Percentiles rank a stretch among this genome's conserved stretches.
Conservation (phyloP, 495 filamentous ascomycete genomes). For the Penicillium egyptiacum region DNA sequence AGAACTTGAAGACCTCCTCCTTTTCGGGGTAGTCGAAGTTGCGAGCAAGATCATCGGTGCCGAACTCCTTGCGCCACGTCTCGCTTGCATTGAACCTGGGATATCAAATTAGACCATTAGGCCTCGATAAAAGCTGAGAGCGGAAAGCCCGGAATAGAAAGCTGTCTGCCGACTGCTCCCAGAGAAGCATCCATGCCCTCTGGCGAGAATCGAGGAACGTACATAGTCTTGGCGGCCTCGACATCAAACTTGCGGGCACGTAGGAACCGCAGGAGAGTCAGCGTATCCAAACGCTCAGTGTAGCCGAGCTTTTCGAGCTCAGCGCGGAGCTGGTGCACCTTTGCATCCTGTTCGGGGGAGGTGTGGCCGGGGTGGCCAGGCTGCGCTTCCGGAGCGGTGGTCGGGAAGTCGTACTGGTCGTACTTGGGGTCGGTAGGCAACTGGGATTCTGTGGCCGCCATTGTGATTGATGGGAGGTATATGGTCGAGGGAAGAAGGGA, state of each 20-base stretch:
- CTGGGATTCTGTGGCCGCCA: constrained; percentile 40
- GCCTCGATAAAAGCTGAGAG: not conserved
- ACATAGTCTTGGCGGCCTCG: constrained; percentile 81
- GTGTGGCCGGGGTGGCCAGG: constrained; percentile 87
- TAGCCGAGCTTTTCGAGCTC: constrained; percentile 82
- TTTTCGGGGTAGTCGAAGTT: constrained; percentile 91
- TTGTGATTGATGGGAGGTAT: constrained; percentile 29
- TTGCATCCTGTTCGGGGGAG: constrained; percentile 83
- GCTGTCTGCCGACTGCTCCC: not conserved
- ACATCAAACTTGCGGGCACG: constrained; percentile 95
- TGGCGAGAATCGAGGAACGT: constrained; percentile 19
- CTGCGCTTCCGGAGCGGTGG: constrained; percentile 64
- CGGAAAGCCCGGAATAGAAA: not conserved
- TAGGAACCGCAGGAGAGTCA: constrained; percentile 88
- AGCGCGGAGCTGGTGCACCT: constrained; percentile 79
- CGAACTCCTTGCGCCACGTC: constrained; percentile 84
- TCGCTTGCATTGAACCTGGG: constrained; percentile 88
- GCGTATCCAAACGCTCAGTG: constrained; percentile 82
- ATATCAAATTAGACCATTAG: constrained; percentile 12
- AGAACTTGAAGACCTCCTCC: constrained; percentile 82
- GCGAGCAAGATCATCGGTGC: constrained; percentile 78
- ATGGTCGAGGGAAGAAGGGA: constrained; percentile 12
- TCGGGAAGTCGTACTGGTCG: constrained; percentile 93
- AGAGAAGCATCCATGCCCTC: not conserved
- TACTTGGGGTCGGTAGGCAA: constrained; percentile 81